Evolutionary conservation across 495 filamentous ascomycete species (phyloP), one percentile per base, ranked within the genome.

Genomic region (Annulohypoxylon moriforme): DNA sequence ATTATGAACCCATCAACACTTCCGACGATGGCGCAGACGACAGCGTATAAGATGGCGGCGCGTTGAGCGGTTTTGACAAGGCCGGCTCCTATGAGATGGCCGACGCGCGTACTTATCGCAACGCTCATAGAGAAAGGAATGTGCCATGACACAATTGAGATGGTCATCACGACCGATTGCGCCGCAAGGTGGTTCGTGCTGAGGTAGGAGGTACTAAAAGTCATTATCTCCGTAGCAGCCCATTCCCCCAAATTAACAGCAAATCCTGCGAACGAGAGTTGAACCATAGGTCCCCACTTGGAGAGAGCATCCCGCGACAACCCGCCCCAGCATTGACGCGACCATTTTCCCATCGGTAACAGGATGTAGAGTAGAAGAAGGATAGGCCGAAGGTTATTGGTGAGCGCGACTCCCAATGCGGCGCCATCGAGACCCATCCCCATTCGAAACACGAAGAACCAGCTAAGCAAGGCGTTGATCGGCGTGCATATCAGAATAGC

Each of bases 401-500:
- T 84, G 9, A 88, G 76, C n/a, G 82, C 82, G 18, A 86, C 83
- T 33, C 86, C 85, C 27, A 88, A 80, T 0, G 87, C 87, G 0
- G 86, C 87, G 16, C 87, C 87, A 47, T 88, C 78, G 76, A 89
- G 88, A n/a, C 87, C 87, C 85, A 81, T 84, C 14, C 77, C 71
- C 20, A 89, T 73, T 62, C 79, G 74, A 88, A 91, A 92, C 42
- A 93, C 91, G 64, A 94, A 90, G 27, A 90, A 77, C 86, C 89
- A 94, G 75, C 92, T 92, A 80, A 93, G 81, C 14, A 93, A 81
- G 0, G 87, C 90, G 76, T 93, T 93, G 25, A 92, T 74, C 6
- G 91, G 91, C 3, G 91, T 89, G 63, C 89, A 91, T 58, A 94
- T 78, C 5, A 93, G 73, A 29, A 93, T 80, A 7, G 91, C 86